A percentile compares a stretch with the other conserved stretches of the same genome.
These are phyloP conservation scores for Zymoseptoria crescenta DNA, from an alignment of 2,329 filamentous ascomycete genomes.

Conservation along the genomic window DNA sequence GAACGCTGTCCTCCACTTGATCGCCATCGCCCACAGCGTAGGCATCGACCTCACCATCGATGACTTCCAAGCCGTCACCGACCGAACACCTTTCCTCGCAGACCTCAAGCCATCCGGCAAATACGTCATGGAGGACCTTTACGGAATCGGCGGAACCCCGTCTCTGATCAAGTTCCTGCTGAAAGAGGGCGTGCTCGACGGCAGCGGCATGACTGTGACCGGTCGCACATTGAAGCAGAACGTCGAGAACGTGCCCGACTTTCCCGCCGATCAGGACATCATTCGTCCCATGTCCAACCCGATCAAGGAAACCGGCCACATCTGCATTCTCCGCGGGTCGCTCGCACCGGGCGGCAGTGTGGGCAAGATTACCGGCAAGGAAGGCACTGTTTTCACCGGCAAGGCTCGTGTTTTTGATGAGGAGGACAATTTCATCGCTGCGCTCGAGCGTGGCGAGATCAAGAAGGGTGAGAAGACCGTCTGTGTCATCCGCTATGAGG, in stretches of 20 bases:
- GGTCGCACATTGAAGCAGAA: constrained; percentile 45
- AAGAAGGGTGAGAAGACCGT: constrained; percentile 71
- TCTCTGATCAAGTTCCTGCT: constrained; percentile 44
- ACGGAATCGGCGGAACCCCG: constrained; percentile 44
- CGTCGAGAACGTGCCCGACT: constrained; percentile 49
- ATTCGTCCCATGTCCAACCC: constrained; percentile 61
- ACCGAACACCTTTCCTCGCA: constrained; percentile 44
- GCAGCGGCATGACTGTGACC: constrained; percentile 43
- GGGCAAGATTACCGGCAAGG: constrained; percentile 71
- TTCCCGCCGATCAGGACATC: constrained; percentile 62
- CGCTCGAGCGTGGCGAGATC: constrained; percentile 59
- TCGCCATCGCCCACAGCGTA: constrained; percentile 45
- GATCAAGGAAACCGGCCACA: constrained; percentile 63
- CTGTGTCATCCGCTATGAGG: constrained; percentile 67
- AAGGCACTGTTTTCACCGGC: constrained; percentile 59
- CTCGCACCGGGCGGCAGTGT: constrained; percentile 63
- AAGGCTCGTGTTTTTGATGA: constrained; percentile 63
- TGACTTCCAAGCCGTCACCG: constrained; percentile 45
- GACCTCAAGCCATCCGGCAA: constrained; percentile 47
- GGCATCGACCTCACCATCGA: constrained; percentile 45
- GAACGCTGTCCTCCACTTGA: constrained; percentile 45
- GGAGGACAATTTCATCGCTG: constrained; percentile 61
- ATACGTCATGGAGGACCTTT: constrained; percentile 54
- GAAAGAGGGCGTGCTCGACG: constrained; percentile 42
- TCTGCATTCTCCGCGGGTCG: constrained; percentile 63